These are phyloP conservation scores for Eucalyptus tenuipes DNA, from an alignment of 345 rosid species.

Conservation along the genomic window DNA sequence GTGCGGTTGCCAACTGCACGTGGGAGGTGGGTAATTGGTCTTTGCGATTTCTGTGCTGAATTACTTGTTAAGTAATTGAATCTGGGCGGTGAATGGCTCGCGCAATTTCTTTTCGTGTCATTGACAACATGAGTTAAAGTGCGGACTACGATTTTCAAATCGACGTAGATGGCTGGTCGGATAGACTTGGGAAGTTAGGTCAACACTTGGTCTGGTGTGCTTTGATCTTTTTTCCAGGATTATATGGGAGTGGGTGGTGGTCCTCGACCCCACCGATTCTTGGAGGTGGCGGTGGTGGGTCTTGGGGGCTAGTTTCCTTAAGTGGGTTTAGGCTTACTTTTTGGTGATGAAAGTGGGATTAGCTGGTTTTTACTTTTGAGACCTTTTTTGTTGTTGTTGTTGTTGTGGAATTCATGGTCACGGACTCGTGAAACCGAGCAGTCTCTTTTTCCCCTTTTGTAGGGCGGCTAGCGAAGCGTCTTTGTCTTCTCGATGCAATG, in stretches of 20 bases:
- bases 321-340: not conserved
- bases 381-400: not conserved
- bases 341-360: not conserved
- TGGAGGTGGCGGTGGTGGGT: not conserved
- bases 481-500: conserved; percentile 12
- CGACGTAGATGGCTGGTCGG: not conserved
- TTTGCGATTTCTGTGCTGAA: not conserved
- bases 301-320: not conserved
- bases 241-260: not conserved
- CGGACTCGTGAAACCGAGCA: not conserved
- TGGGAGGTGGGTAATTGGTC: not conserved
- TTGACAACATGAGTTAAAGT: not conserved
- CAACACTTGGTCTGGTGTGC: not conserved
- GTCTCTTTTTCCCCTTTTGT: not conserved
- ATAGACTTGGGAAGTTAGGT: not conserved
- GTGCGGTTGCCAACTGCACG: not conserved
- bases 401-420: not conserved
- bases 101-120: not conserved
- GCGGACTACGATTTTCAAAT: not conserved
- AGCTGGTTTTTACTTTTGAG: not conserved
- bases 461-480: conserved; percentile 32
- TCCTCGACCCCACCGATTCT: not conserved
- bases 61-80: not conserved
- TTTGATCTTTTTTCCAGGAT: not conserved
- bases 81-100: not conserved